Evolutionary conservation across 2,329 filamentous ascomycete species (phyloP), one percentile per base, ranked within the genome.

Genomic region (Colletotrichum ledebouriae): DNA sequence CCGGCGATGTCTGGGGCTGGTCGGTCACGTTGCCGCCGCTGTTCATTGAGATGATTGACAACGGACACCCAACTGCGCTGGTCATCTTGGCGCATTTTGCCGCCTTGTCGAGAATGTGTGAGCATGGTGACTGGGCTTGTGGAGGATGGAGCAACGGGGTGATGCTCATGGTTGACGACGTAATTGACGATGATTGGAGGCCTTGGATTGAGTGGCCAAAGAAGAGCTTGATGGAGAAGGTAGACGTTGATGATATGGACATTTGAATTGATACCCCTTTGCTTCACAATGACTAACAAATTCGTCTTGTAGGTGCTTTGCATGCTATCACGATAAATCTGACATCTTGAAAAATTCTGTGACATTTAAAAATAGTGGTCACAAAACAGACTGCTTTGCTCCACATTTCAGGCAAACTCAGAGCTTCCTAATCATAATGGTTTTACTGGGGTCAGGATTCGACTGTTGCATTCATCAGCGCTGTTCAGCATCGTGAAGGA

Each of bases 71-170:
- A 5, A 63, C 70, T 7, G 71, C 72, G 17, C 70, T 73, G 41
- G 67, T 71, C 39, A 69, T 72, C 5, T 52, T 72, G 50, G 72
- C 71, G 39, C 72, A 73, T 59, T 72, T 64, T 34, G 59, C 70
- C 11, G 72, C 71, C 2, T 15, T 72, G 53, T 39, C 50, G 1
- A 57, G 62, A 17, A 44, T 64, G 6, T 49, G 15, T 3, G 61
- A 60, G 61, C 25, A 34, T 12, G 42, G 11, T 2, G 42, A 65
- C 12, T 72, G 71, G 71, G 42, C 65, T 9, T 66, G 33, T n/a
- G 13, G 52, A 12, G 71, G 71, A 12, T 72, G 70, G 71, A 62
- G 69, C 15, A 15, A 34, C n/a, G 55, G 62, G 25, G 65, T 72
- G 1, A 64, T 72, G 67, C 20, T 46, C 11, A 64, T 71, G 56